Evolutionary conservation across 1,284 basidiomycete genomes (phyloP).

Genomic region (Cryptococcus neoformans): DNA sequence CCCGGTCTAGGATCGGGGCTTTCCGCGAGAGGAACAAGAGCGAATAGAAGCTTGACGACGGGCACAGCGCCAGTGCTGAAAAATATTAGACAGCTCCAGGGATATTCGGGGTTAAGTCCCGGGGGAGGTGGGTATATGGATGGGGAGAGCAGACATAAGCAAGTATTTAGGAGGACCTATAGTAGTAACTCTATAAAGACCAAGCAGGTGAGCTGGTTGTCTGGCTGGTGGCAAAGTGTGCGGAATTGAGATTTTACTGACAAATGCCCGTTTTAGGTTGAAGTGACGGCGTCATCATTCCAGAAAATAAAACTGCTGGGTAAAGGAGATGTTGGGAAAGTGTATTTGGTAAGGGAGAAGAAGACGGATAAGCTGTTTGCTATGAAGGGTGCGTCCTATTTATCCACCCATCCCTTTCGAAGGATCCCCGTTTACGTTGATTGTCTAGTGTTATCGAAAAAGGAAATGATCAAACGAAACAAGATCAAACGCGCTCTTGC

Average conservation of each 20-base stretch:
- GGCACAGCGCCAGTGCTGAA: constrained; percentile 13
- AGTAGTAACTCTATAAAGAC: constrained; percentile 98
- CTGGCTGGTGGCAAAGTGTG: not conserved
- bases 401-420: not conserved
- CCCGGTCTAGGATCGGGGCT: not conserved
- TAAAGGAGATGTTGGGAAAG: constrained; percentile 93
- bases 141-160: constrained; percentile 51
- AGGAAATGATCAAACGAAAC: constrained; percentile 97
- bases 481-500: constrained; percentile 96
- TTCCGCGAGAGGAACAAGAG: constrained; percentile 31
- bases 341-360: constrained; percentile 94
- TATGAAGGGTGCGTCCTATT: constrained; percentile 74
- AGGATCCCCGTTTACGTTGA: not conserved
- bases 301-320: constrained; percentile 93
- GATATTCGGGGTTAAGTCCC: constrained; percentile 16
- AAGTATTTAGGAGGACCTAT: constrained; percentile 87
- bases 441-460: constrained; percentile 79
- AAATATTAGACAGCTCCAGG: constrained; percentile 20
- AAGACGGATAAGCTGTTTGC: constrained; percentile 89
- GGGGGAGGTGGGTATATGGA: constrained; percentile 4
- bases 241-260: not conserved
- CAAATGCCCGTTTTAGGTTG: constrained; percentile 57
- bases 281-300: constrained; percentile 87
- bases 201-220: constrained; percentile 60
- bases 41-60: constrained; percentile 19